These are phyloP conservation scores for Penicillium hesseltinei DNA, from an alignment of 2,329 filamentous ascomycete genomes.

Conservation along the genomic window DNA sequence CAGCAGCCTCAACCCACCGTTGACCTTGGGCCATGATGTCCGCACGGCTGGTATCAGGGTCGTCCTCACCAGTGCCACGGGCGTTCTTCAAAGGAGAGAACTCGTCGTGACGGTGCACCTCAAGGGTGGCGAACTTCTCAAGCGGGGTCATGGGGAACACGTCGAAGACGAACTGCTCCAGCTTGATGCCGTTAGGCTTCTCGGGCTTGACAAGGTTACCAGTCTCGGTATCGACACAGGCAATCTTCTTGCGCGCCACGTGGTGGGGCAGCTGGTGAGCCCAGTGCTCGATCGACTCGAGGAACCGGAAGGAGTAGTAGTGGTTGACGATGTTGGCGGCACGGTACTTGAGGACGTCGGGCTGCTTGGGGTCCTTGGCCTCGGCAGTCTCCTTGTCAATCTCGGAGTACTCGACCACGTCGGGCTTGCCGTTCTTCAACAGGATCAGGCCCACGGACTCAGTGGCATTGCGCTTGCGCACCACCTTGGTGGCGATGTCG, in stretches of 20 bases:
- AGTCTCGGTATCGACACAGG: constrained; percentile 70
- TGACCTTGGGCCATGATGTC: constrained; percentile 89
- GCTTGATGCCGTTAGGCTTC: constrained; percentile 96
- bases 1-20: constrained; percentile 78
- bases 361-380: constrained; percentile 78
- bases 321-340: constrained; percentile 99
- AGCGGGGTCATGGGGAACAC: constrained; percentile 88
- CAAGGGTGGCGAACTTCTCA: constrained; percentile 88
- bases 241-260: constrained; percentile 98
- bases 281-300: constrained; percentile 87
- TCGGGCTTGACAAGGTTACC: constrained; percentile 84
- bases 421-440: constrained; percentile 91
- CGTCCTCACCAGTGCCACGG: constrained; percentile 81
- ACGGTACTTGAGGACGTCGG: constrained; percentile 85
- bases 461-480: constrained; percentile 93
- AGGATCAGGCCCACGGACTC: constrained; percentile 95
- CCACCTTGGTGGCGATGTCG: constrained; percentile 98
- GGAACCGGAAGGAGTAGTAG: constrained; percentile 95
- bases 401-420: constrained; percentile 98
- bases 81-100: constrained; percentile 97
- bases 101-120: constrained; percentile 95
- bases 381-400: constrained; percentile 87
- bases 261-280: constrained; percentile 86
- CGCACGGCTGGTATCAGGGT: constrained; percentile 85
- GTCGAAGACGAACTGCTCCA: constrained; percentile 99